Evolutionary conservation across 345 rosid genomes (phyloP).

Genomic region (Punica granatum): DNA sequence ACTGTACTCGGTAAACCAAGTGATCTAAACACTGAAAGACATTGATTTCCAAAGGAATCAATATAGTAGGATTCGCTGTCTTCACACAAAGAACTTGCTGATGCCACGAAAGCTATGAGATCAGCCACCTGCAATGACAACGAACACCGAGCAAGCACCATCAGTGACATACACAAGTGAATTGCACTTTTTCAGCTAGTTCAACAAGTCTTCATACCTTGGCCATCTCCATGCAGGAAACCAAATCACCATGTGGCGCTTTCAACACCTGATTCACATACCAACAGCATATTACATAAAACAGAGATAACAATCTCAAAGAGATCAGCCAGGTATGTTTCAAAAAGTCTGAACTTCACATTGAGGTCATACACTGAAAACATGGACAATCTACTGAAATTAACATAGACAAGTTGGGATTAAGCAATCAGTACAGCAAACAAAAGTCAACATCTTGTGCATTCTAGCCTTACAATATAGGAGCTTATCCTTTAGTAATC

Average conservation of each 20-base stretch:
- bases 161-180: neutral
- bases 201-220: constrained; percentile 37
- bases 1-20: constrained; percentile 84
- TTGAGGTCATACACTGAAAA: neutral
- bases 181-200: neutral
- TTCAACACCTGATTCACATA: constrained; percentile 42
- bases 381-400: neutral
- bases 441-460: neutral
- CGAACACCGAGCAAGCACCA: neutral
- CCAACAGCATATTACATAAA: neutral
- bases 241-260: constrained; percentile 81
- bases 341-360: neutral
- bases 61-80: constrained; percentile 39
- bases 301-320: neutral
- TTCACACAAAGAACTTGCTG: constrained; percentile 49
- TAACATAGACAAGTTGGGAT: neutral
- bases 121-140: constrained; percentile 67
- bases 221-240: constrained; percentile 87
- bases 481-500: neutral
- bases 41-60: constrained; percentile 78
- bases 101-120: constrained; percentile 90
- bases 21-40: constrained; percentile 80
- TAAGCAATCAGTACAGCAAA: neutral
- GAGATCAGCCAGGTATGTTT: neutral
- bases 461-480: neutral